Conservation (phyloP, 2,329 filamentous ascomycete species). For the Diplodia scrobiculata region DNA sequence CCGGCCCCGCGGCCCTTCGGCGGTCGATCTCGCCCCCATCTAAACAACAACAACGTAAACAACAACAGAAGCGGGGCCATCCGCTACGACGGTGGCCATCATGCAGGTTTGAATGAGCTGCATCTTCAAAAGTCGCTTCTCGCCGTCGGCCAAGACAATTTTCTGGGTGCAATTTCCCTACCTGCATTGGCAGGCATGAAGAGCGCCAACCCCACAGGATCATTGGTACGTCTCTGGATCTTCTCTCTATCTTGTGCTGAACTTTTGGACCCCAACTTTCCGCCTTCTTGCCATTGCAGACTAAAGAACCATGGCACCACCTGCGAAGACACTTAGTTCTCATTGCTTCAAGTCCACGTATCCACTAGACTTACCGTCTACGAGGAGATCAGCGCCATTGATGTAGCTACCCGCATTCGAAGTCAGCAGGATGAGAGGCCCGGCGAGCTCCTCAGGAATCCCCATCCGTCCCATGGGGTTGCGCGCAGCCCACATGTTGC, state of each 20-base stretch:
- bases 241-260: too few relatives aligned
- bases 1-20: slow-evolving; percentile 12
- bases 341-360: not conserved
- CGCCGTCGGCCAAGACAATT: slow-evolving; percentile 1
- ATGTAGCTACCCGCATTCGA: slow-evolving; percentile 67
- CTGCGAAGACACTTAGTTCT: not conserved
- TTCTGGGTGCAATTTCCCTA: slow-evolving; percentile 6
- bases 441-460: slow-evolving; percentile 62
- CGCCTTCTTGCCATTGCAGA: too few relatives aligned
- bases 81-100: not conserved
- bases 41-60: slow-evolving; percentile 14
- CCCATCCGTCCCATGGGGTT: slow-evolving; percentile 70
- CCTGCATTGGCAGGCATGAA: slow-evolving; percentile 21
- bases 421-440: slow-evolving; percentile 62
- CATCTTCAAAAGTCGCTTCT: not conserved
- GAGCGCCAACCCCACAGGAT: not conserved
- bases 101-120: not conserved
- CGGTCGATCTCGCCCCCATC: slow-evolving; percentile 14
- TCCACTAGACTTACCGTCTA: slow-evolving; percentile 55
- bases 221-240: too few relatives aligned
- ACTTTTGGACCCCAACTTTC: too few relatives aligned
- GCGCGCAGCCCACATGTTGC: slow-evolving; percentile 59
- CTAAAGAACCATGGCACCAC: slow-evolving; percentile 27
- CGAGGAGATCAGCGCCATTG: slow-evolving; percentile 66
- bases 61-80: not conserved